phyloP scores from a whole-genome alignment of 805 yeast species.

The Metschnikowia proteae region DNA sequence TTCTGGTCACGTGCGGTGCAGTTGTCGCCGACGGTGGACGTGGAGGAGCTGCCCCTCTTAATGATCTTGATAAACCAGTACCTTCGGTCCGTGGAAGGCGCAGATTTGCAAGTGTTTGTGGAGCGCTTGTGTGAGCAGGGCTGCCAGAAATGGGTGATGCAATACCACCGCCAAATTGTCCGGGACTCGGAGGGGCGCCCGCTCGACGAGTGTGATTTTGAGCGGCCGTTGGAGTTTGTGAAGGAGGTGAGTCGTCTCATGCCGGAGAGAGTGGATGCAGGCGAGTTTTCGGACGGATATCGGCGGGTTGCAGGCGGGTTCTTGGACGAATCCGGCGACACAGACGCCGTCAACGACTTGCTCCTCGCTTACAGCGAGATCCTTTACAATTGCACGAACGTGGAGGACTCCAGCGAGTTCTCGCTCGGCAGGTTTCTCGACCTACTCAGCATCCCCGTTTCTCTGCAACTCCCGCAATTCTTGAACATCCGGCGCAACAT shows the following conservation, averaged over 20 bases:
- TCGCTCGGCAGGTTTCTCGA: constrained; percentile 2
- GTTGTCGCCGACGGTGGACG: background rate
- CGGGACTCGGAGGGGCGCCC: background rate
- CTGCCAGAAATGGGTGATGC: constrained; percentile 8
- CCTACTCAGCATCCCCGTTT: background rate
- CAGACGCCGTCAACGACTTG: background rate
- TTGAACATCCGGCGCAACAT: constrained; percentile 23
- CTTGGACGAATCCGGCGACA: background rate
- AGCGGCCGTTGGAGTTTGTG: constrained; percentile 9
- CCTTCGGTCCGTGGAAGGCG: constrained; percentile 24
- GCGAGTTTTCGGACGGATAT: background rate
- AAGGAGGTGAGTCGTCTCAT: constrained; percentile 5
- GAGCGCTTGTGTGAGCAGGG: background rate
- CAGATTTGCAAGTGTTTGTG: constrained; percentile 18
- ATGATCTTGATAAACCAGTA: constrained; percentile 32
- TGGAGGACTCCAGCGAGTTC: constrained; percentile 11
- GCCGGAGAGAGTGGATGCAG: constrained; percentile 5
- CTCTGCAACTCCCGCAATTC: constrained; percentile 1
- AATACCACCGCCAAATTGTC: constrained; percentile 6
- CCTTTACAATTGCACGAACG: constrained; percentile 22
- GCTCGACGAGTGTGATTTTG: constrained; percentile 1
- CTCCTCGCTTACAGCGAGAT: constrained; percentile 8
- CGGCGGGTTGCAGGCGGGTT: background rate
- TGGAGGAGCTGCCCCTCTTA: constrained; percentile 12
- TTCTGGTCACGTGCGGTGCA: constrained; percentile 11